phyloP scores from a whole-genome alignment of 495 filamentous ascomycete genomes.

The Daldinia loculata region DNA sequence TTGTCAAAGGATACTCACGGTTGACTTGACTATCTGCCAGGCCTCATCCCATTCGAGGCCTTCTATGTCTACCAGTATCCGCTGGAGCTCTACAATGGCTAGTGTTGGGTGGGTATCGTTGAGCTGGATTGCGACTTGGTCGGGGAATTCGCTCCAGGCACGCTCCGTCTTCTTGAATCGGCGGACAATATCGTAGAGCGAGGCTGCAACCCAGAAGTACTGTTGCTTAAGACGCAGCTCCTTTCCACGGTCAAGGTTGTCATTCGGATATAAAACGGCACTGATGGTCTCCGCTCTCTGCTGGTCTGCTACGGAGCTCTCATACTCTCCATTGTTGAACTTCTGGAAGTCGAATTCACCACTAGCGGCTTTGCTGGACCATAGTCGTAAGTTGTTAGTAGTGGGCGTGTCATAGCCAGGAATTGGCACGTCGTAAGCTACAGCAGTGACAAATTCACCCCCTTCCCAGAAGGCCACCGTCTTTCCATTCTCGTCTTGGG shows the following conservation, averaged over 20 bases:
- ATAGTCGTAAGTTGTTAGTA: constrained; percentile 94
- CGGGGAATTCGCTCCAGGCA: constrained; percentile 89
- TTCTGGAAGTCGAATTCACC: constrained; percentile 99
- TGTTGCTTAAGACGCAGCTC: constrained; percentile 98
- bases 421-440: constrained; percentile 95
- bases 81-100: constrained; percentile 92
- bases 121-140: constrained; percentile 95
- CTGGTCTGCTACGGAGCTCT: constrained; percentile 94
- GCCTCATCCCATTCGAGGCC: constrained; percentile 93
- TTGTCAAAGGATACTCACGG: constrained; percentile 44
- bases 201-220: constrained; percentile 99
- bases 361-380: constrained; percentile 95
- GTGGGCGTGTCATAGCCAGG: constrained; percentile 89
- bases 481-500: constrained; percentile 78
- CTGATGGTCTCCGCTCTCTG: constrained; percentile 97
- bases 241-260: constrained; percentile 95
- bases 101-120: constrained; percentile 98
- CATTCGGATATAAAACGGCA: constrained; percentile 96
- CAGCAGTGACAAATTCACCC: constrained; percentile 90
- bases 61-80: constrained; percentile 89
- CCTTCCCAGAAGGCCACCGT: constrained; percentile 79
- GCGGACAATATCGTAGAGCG: constrained; percentile 92
- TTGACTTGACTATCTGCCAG: constrained; percentile 76
- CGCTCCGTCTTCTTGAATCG: constrained; percentile 97
- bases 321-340: constrained; percentile 98